Conservation (phyloP, 257 asterid species). For the Knoxia roxburghii region DNA sequence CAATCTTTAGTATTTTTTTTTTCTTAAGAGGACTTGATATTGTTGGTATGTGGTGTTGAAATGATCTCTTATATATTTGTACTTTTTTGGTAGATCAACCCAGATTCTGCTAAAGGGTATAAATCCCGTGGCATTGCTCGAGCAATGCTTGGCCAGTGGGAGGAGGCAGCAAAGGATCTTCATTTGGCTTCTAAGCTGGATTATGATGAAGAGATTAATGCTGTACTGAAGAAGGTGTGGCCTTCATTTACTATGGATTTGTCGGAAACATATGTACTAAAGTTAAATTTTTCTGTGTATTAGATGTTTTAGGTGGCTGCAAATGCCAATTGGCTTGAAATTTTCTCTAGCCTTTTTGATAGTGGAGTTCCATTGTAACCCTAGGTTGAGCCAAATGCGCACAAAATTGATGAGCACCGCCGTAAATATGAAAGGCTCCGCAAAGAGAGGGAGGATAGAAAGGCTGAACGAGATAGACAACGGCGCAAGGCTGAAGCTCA, state of each 20-base stretch:
- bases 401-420: conserved; percentile 86
- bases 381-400: conserved; percentile 94
- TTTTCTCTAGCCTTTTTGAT: background rate
- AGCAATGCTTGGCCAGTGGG: conserved; percentile 94
- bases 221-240: conserved; percentile 75
- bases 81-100: conserved; percentile 57
- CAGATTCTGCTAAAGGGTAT: conserved; percentile 99
- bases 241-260: background rate
- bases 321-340: background rate
- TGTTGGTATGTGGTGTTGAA: background rate
- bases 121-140: conserved; percentile 92
- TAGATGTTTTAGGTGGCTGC: background rate
- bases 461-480: conserved; percentile 60
- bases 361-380: conserved; percentile 1
- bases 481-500: conserved; percentile 91
- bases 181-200: conserved; percentile 91
- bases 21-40: background rate
- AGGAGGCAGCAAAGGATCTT: conserved; percentile 87
- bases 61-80: background rate
- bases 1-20: background rate
- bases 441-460: conserved; percentile 79
- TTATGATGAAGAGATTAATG: conserved; percentile 86
- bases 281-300: background rate
- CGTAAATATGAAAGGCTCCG: conserved; percentile 85
- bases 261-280: too few relatives aligned